A percentile compares a stretch with the other conserved stretches of the same genome.
Conservation (phyloP, 768 basidiomycete species). For the Podaxis sp. region DNA sequence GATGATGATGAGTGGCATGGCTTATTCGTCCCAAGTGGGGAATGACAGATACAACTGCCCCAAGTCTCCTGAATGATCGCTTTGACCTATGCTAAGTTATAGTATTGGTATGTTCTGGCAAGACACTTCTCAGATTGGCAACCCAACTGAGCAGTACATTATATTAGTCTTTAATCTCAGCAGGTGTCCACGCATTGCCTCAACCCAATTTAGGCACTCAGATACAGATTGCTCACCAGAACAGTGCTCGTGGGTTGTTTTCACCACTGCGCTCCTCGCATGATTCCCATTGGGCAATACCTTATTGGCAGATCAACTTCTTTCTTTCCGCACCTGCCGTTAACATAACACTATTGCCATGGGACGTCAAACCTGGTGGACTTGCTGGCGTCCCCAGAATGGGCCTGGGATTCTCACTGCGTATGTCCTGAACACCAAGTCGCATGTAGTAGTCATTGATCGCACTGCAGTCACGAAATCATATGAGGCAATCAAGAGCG, state of each 20-base stretch:
- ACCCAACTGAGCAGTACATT: too few species aligned
- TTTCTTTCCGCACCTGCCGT: conserved; percentile 1
- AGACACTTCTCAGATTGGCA: too few species aligned
- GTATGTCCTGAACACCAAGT: conserved; percentile 18
- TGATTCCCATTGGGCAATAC: not conserved
- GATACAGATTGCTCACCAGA: not conserved
- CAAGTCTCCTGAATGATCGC: not conserved
- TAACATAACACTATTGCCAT: not conserved
- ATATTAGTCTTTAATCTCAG: too few species aligned
- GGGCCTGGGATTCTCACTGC: conserved; percentile 22
- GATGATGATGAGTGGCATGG: too few species aligned
- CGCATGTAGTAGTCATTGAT: not conserved
- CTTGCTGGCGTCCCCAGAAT: conserved; percentile 29
- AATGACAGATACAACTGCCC: not conserved
- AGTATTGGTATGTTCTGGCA: too few species aligned
- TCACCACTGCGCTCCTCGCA: not conserved
- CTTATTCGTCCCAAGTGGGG: not conserved
- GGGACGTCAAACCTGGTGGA: not conserved
- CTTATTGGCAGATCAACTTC: not conserved
- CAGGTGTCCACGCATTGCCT: too few species aligned
- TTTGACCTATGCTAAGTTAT: too few species aligned
- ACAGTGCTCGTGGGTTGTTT: not conserved
- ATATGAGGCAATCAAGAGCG: conserved; percentile 29
- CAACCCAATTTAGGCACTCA: not conserved
- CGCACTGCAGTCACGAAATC: conserved; percentile 25